Percentiles rank a stretch among this genome's conserved stretches.
These are phyloP conservation scores for Sarcocystis neurona DNA, from an alignment of 169 alveolate species.

Conservation along the genomic window DNA sequence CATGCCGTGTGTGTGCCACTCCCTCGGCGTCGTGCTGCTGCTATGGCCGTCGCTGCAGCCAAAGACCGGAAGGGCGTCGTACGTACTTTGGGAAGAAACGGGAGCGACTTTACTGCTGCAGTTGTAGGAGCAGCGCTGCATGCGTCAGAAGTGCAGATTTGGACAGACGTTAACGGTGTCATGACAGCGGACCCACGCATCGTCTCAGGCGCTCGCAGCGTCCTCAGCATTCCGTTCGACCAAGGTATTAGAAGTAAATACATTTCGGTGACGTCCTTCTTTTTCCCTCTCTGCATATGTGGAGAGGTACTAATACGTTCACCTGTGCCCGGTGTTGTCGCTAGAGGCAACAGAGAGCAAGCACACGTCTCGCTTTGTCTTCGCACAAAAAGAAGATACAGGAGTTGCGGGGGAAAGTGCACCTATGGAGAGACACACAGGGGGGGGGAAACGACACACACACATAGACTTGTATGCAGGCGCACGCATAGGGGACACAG, in stretches of 20 bases:
- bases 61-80: conserved; percentile 57
- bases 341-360: background rate
- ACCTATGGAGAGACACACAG: too few species aligned
- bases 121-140: conserved; percentile 64
- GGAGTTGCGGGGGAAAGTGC: too few species aligned
- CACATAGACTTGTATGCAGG: too few species aligned
- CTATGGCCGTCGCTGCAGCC: background rate
- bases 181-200: conserved; percentile 70
- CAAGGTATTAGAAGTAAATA: conserved; percentile 42
- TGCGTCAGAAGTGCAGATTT: conserved; percentile 67
- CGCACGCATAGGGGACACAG: too few species aligned
- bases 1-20: background rate
- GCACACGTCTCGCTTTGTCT: too few species aligned
- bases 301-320: too few species aligned
- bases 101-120: conserved; percentile 70
- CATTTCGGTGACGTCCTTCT: too few species aligned
- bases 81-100: conserved; percentile 68
- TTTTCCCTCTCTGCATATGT: too few species aligned
- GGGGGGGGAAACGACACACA: too few species aligned
- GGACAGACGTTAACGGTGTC: conserved; percentile 71
- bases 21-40: background rate
- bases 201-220: conserved; percentile 45
- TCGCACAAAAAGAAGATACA: too few species aligned
- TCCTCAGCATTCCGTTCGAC: conserved; percentile 7
- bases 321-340: background rate